Evolutionary conservation across 257 asterid species (phyloP).

Genomic region (Solanum phureja): DNA sequence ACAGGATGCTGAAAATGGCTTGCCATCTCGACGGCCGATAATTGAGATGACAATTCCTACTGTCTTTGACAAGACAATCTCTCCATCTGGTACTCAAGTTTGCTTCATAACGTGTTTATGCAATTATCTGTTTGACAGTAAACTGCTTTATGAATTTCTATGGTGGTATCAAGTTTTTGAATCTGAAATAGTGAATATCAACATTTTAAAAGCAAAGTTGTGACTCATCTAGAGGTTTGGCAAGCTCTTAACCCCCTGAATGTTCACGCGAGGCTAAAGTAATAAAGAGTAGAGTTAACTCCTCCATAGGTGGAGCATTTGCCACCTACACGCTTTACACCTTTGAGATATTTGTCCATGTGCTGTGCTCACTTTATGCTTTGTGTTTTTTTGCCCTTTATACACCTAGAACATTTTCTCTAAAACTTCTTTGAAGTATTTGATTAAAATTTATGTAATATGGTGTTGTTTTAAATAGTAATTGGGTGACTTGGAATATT

Average conservation of each 20-base stretch:
- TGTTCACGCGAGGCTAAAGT: background rate
- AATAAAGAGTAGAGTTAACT: background rate
- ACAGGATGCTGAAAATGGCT: conserved; percentile 62
- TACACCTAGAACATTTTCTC: background rate
- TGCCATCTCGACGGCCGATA: conserved; percentile 77
- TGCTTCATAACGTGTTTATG: background rate
- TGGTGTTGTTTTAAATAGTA: background rate
- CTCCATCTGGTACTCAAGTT: conserved; percentile 61
- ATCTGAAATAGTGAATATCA: background rate
- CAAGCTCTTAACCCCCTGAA: background rate
- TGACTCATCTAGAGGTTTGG: background rate
- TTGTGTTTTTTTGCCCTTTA: background rate
- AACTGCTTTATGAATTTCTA: background rate
- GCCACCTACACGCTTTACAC: background rate
- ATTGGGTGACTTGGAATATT: background rate
- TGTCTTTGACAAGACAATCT: conserved; percentile 72
- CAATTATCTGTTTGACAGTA: background rate
- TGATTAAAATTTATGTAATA: background rate
- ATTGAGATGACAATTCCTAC: conserved; percentile 99
- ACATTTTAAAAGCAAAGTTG: background rate
- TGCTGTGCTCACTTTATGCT: background rate
- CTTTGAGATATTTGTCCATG: background rate
- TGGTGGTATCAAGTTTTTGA: background rate
- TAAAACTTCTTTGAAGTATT: background rate
- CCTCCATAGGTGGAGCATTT: background rate